Percentiles rank a stretch among this genome's conserved stretches.
These are phyloP conservation scores for Botrytis medusae DNA, from an alignment of 2,329 filamentous ascomycete species.

Conservation along the genomic window DNA sequence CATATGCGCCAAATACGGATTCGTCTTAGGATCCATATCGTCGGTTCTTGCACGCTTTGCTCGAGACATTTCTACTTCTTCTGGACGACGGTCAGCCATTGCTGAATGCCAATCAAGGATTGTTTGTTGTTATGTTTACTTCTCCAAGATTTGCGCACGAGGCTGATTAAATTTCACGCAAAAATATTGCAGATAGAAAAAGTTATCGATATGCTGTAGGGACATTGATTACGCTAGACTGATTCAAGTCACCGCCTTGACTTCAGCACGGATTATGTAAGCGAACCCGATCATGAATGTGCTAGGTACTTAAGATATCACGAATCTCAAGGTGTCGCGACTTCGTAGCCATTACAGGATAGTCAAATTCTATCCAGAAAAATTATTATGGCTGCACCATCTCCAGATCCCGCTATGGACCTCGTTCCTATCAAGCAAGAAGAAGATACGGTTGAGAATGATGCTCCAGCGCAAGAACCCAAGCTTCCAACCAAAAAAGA, in stretches of 20 bases:
- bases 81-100: constrained; percentile 59
- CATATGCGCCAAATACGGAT: constrained; percentile 92
- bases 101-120: constrained; percentile 27
- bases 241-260: constrained; percentile 23
- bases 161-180: constrained; percentile 27
- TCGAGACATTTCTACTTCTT: constrained; percentile 48
- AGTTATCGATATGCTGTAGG: constrained; percentile 18
- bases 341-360: background rate
- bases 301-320: constrained; percentile 3
- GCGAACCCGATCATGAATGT: background rate
- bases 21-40: constrained; percentile 56
- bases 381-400: constrained; percentile 38
- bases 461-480: constrained; percentile 55
- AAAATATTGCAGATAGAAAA: constrained; percentile 18
- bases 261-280: background rate
- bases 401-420: constrained; percentile 38
- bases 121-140: constrained; percentile 34
- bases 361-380: constrained; percentile 14
- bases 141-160: constrained; percentile 27
- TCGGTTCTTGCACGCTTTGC: constrained; percentile 47
- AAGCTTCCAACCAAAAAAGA: constrained; percentile 83
- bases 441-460: constrained; percentile 44
- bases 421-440: constrained; percentile 33
- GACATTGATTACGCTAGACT: constrained; percentile 11
- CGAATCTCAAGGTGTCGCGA: background rate